phyloP scores from a whole-genome alignment of 2,329 filamentous ascomycete genomes.

The Cladobotryum protrusum region DNA sequence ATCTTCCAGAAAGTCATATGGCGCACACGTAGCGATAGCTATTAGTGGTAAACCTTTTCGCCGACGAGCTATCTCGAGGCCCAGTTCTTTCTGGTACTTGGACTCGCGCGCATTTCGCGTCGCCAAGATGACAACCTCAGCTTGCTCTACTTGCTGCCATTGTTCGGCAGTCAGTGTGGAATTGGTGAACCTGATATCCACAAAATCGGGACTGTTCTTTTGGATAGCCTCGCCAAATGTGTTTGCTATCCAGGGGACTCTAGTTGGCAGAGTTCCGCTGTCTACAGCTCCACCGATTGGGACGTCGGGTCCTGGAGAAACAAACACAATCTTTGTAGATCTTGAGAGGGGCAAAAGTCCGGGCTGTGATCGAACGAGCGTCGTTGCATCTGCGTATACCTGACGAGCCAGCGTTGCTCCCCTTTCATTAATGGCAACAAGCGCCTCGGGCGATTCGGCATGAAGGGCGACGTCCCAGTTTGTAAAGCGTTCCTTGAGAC shows the following conservation, averaged over 20 bases:
- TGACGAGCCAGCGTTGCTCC: constrained; percentile 13
- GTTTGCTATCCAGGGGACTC: constrained; percentile 20
- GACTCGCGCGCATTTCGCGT: constrained; percentile 21
- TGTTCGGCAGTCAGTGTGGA: constrained; percentile 11
- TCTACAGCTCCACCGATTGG: constrained; percentile 19
- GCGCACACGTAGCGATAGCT: constrained; percentile 20
- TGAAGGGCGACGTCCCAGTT: constrained; percentile 18
- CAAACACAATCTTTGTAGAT: constrained; percentile 16
- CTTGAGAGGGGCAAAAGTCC: constrained; percentile 14
- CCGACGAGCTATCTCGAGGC: constrained; percentile 16
- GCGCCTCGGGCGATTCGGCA: constrained; percentile 1
- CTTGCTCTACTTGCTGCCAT: constrained; percentile 17
- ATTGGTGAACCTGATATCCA: constrained; percentile 19
- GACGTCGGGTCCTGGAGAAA: constrained; percentile 20
- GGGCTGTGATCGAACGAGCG: constrained; percentile 15
- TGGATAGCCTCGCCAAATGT: constrained; percentile 17
- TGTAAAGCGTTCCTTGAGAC: constrained; percentile 18
- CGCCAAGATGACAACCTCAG: constrained; percentile 19
- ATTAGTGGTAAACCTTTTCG: constrained; percentile 10
- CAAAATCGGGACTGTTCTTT: constrained; percentile 9
- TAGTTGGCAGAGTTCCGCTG: constrained; percentile 18
- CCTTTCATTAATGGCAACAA: constrained; percentile 14
- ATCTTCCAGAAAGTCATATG: constrained; percentile 21
- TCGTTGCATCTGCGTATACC: constrained; percentile 17
- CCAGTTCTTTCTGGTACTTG: constrained; percentile 18